These are phyloP conservation scores for Trichosporon ovoides DNA, from an alignment of 1,284 basidiomycete genomes.

Conservation along the genomic window DNA sequence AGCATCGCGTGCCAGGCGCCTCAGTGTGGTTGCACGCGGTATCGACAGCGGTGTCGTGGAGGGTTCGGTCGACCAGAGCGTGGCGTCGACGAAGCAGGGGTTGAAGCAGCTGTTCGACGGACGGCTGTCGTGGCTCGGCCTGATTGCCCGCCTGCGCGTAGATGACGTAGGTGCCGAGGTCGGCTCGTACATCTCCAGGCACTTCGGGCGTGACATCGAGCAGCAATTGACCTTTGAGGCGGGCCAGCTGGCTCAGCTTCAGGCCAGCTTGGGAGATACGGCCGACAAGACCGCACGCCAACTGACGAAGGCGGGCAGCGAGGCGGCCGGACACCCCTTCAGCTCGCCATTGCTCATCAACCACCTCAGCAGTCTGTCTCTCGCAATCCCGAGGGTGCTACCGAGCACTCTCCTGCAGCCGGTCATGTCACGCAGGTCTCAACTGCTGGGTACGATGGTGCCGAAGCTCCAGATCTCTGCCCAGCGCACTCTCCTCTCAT, in stretches of 20 bases:
- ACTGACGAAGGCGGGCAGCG: conserved; percentile 19
- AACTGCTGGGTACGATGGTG: conserved; percentile 59
- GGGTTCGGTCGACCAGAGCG: conserved; percentile 52
- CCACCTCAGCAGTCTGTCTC: conserved; percentile 53
- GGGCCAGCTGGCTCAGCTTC: conserved; percentile 59
- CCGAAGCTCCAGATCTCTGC: conserved; percentile 62
- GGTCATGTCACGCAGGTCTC: conserved; percentile 56
- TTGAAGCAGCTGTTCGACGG: conserved; percentile 56
- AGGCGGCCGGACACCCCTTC: conserved; percentile 52
- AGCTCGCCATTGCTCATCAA: conserved; percentile 66
- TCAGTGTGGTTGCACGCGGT: conserved; percentile 32
- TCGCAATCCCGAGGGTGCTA: conserved; percentile 54
- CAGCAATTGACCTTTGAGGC: conserved; percentile 66
- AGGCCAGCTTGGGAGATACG: conserved; percentile 52
- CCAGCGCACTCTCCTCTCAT: conserved; percentile 59
- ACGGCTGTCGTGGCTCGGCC: conserved; percentile 61
- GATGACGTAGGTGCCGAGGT: conserved; percentile 66
- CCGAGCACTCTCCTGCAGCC: conserved; percentile 57
- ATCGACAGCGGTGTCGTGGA: conserved; percentile 49
- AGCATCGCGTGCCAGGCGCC: conserved; percentile 28
- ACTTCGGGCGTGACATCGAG: conserved; percentile 65
- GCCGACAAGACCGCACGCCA: conserved; percentile 47
- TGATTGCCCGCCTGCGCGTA: conserved; percentile 56
- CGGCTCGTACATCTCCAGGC: conserved; percentile 53
- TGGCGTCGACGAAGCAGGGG: conserved; percentile 54